A percentile compares a stretch with the other conserved stretches of the same genome.
These are phyloP conservation scores for Parastagonospora nodorum DNA, from an alignment of 2,329 filamentous ascomycete species.

Conservation along the genomic window DNA sequence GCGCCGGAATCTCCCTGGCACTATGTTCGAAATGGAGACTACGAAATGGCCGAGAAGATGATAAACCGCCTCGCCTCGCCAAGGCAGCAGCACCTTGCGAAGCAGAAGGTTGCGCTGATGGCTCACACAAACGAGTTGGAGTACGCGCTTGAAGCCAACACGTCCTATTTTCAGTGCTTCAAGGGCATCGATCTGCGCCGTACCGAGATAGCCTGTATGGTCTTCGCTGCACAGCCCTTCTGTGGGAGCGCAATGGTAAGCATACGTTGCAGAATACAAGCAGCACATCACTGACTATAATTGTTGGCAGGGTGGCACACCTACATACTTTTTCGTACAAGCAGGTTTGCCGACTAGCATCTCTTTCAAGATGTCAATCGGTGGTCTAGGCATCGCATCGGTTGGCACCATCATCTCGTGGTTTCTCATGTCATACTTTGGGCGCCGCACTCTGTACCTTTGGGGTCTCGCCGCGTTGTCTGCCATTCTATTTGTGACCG, in stretches of 20 bases:
- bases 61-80: conserved; percentile 2
- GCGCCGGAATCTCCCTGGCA: conserved; percentile 75
- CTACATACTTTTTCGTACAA: conserved; percentile 52
- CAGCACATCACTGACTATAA: no score
- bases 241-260: conserved; percentile 20
- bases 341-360: conserved; percentile 48
- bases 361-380: conserved; percentile 52
- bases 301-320: conserved; percentile 11
- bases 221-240: conserved; percentile 49
- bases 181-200: conserved; percentile 73
- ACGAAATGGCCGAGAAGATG: conserved; percentile 62
- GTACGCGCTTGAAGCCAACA: conserved; percentile 65
- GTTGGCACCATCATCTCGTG: conserved; percentile 73
- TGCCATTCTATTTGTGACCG: conserved; percentile 75
- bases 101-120: conserved; percentile 74
- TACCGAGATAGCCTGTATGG: conserved; percentile 70
- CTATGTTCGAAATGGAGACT: conserved; percentile 66
- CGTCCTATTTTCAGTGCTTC: conserved; percentile 81
- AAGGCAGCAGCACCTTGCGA: conserved; percentile 1
- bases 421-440: conserved; percentile 76
- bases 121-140: conserved; percentile 81
- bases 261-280: no score
- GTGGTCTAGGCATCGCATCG: conserved; percentile 60
- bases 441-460: conserved; percentile 74
- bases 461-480: conserved; percentile 66